phyloP scores from a whole-genome alignment of 768 basidiomycete genomes.

The Floccularia luteovirens region DNA sequence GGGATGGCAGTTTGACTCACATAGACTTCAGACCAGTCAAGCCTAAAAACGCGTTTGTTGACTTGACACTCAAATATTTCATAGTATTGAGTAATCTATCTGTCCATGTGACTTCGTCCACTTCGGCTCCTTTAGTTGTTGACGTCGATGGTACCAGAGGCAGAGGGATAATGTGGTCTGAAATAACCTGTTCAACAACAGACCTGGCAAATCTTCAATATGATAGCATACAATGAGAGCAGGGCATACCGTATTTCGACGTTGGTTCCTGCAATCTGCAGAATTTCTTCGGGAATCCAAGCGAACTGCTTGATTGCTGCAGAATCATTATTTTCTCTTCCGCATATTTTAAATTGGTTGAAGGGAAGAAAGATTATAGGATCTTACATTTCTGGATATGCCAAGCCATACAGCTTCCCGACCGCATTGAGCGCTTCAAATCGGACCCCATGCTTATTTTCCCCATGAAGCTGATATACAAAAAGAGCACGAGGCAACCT shows the following conservation, averaged over 20 bases:
- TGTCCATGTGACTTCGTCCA: conserved; percentile 82
- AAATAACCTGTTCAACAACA: conserved; percentile 58
- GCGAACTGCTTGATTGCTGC: conserved; percentile 73
- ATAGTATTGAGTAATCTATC: conserved; percentile 74
- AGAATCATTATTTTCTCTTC: conserved; percentile 73
- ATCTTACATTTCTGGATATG: conserved; percentile 85
- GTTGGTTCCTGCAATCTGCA: conserved; percentile 44
- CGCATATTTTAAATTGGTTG: conserved; percentile 2
- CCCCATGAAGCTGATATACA: conserved; percentile 3
- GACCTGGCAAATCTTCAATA: conserved; percentile 25
- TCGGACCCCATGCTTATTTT: conserved; percentile 51
- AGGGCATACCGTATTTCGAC: conserved; percentile 49
- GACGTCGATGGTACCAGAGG: conserved; percentile 42
- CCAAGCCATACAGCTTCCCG: conserved; percentile 72
- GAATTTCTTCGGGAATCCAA: conserved; percentile 84
- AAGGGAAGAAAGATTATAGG: not conserved
- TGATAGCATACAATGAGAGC: not conserved
- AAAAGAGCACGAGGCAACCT: conserved; percentile 5
- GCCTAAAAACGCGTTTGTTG: conserved; percentile 46
- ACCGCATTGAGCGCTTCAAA: conserved; percentile 71
- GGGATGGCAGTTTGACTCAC: conserved; percentile 31
- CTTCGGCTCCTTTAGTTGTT: conserved; percentile 39
- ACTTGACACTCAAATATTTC: conserved; percentile 55
- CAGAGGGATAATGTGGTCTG: conserved; percentile 77
- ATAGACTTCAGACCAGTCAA: conserved; percentile 55